Evolutionary conservation across 805 yeast species (phyloP).

Genomic region (Ascoidea rubescens): DNA sequence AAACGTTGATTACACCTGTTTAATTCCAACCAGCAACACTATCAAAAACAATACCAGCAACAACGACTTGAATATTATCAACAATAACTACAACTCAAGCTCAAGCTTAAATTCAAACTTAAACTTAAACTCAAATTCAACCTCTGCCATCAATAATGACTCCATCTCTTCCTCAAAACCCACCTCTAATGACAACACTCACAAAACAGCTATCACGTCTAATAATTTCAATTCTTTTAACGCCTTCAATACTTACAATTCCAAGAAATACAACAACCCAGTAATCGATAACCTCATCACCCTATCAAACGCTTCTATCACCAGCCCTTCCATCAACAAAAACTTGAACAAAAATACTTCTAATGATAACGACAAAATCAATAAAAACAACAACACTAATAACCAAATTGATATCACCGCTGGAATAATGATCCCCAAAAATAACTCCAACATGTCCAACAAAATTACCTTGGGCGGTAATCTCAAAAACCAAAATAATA

Average conservation of each 20-base stretch:
- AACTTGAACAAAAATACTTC: neutral
- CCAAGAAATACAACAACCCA: neutral
- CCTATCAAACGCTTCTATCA: conserved; percentile 5
- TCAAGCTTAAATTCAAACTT: neutral
- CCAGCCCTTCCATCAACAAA: neutral
- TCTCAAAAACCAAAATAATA: neutral
- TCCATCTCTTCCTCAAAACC: neutral
- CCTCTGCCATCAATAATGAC: neutral
- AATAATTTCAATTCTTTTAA: neutral
- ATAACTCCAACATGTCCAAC: neutral
- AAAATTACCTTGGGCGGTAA: neutral
- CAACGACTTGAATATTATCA: conserved; percentile 1
- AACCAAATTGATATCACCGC: neutral
- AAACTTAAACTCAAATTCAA: neutral
- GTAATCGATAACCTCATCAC: conserved; percentile 6
- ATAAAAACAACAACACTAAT: neutral
- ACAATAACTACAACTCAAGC: conserved; percentile 8
- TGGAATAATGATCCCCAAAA: too few species aligned
- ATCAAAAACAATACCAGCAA: conserved; percentile 16
- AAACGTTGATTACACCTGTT: too few species aligned
- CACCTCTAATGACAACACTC: neutral
- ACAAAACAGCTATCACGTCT: conserved; percentile 1
- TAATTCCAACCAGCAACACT: conserved; percentile 15
- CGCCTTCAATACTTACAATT: neutral
- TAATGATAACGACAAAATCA: neutral